These are phyloP conservation scores for Exophiala sp. DNA, from an alignment of 2,329 filamentous ascomycete species.

Conservation along the genomic window DNA sequence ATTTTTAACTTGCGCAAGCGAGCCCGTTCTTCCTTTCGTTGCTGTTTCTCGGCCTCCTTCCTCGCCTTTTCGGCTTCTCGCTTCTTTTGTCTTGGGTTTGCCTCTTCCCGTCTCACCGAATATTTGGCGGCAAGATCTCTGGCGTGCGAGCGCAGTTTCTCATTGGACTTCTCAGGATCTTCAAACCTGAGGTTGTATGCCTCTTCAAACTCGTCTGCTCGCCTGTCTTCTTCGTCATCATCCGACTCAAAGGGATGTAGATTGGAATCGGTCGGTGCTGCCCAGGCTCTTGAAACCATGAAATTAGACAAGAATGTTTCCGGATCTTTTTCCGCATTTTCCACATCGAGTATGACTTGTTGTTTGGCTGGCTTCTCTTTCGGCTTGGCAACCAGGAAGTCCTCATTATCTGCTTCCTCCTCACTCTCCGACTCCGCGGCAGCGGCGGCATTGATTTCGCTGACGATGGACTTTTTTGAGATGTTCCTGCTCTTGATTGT, in stretches of 20 bases:
- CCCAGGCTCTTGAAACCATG: constrained; percentile 85
- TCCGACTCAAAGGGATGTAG: constrained; percentile 89
- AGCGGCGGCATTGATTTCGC: constrained; percentile 67
- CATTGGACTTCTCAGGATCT: constrained; percentile 80
- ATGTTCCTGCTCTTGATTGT: constrained; percentile 80
- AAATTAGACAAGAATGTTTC: constrained; percentile 94
- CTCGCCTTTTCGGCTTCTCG: constrained; percentile 71
- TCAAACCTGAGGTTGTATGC: constrained; percentile 97
- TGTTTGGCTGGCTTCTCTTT: constrained; percentile 38
- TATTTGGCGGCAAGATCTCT: constrained; percentile 76
- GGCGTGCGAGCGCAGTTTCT: constrained; percentile 79
- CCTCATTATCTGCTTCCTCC: constrained; percentile 51
- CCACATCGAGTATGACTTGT: constrained; percentile 59
- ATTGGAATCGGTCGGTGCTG: constrained; percentile 54
- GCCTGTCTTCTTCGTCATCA: constrained; percentile 67
- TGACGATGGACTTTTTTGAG: constrained; percentile 71
- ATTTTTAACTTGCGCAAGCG: constrained; percentile 81
- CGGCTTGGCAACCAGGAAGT: constrained; percentile 69
- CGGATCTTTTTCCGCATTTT: constrained; percentile 77
- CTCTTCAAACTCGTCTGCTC: constrained; percentile 80
- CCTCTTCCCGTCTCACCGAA: constrained; percentile 79
- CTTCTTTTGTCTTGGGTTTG: constrained; percentile 67
- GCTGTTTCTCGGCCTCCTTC: constrained; percentile 70
- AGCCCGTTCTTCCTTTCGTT: constrained; percentile 73
- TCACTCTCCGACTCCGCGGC: constrained; percentile 38